These are phyloP conservation scores for Pycnococcus provasolii DNA, from an alignment of 139 green algal genomes.

Conservation along the genomic window DNA sequence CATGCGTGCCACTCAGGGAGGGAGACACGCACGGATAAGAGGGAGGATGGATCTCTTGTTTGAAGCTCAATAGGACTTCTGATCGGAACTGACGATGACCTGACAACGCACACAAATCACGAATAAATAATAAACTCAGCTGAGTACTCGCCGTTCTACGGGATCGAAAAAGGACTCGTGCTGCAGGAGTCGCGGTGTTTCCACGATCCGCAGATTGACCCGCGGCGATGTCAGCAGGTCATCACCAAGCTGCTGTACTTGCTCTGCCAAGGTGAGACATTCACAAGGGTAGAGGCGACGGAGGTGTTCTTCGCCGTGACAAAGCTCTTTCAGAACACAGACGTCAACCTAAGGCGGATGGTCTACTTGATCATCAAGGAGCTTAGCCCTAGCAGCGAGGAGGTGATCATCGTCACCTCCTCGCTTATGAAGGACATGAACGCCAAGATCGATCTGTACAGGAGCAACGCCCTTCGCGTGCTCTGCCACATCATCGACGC, in stretches of 20 bases:
- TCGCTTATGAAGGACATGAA: constrained; percentile 99
- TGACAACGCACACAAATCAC: too few species aligned
- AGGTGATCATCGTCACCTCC: constrained; percentile 98
- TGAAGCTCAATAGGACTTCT: too few species aligned
- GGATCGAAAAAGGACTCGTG: constrained; percentile 97
- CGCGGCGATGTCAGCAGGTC: constrained; percentile 85
- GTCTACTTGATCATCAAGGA: constrained; percentile 99
- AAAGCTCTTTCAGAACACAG: constrained; percentile 96
- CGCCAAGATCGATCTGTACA: constrained; percentile 83
- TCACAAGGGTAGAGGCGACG: constrained; percentile 95
- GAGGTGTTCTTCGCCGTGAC: constrained; percentile 97
- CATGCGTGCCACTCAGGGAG: too few species aligned
- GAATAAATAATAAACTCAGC: neutral
- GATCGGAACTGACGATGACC: too few species aligned
- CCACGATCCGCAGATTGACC: constrained; percentile 86
- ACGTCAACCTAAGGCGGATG: constrained; percentile 88
- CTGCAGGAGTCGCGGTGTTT: constrained; percentile 93
- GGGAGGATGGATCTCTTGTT: too few species aligned
- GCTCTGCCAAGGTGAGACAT: constrained; percentile 87
- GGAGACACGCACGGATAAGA: too few species aligned
- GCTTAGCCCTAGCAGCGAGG: neutral
- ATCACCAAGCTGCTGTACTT: constrained; percentile 99
- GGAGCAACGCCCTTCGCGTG: constrained; percentile 91
- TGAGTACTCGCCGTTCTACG: constrained; percentile 82
- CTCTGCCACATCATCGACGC: constrained; percentile 89